Conservation (phyloP, 768 basidiomycete species). For the Cytidiella melzeri region DNA sequence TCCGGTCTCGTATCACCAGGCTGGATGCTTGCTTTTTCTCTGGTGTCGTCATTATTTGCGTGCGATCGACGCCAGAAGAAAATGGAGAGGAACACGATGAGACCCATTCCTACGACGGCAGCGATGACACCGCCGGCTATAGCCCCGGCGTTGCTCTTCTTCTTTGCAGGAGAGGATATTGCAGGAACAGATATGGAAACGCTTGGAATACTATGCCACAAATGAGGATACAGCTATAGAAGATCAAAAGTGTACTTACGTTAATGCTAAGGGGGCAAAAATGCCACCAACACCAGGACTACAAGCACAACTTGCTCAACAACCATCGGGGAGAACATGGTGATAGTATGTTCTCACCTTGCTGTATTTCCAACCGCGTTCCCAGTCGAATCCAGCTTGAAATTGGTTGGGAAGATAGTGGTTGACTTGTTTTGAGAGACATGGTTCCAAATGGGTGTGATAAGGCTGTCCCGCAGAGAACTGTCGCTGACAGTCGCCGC, state of each 20-base stretch:
- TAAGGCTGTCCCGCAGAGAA: neutral
- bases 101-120: conserved; percentile 4
- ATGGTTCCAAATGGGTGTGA: neutral
- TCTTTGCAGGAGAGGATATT: neutral
- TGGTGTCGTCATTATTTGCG: neutral
- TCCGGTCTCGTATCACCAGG: neutral
- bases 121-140: conserved; percentile 13
- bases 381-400: neutral
- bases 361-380: neutral
- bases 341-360: conserved; percentile 12
- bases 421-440: neutral
- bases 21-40: neutral
- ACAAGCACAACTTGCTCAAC: no score
- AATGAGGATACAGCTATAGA: neutral
- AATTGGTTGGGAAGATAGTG: conserved; percentile 2
- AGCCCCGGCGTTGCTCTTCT: conserved; percentile 2
- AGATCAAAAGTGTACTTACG: conserved; percentile 9
- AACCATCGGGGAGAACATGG: neutral
- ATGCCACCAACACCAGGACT: conserved; percentile 20
- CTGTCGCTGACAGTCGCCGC: conserved; percentile 1
- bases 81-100: conserved; percentile 7
- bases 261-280: conserved; percentile 19
- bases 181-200: neutral
- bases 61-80: conserved; percentile 4
- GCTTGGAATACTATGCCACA: conserved; percentile 1